Conservation (phyloP, 495 filamentous ascomycete species). For the Annulohypoxylon moriforme region DNA sequence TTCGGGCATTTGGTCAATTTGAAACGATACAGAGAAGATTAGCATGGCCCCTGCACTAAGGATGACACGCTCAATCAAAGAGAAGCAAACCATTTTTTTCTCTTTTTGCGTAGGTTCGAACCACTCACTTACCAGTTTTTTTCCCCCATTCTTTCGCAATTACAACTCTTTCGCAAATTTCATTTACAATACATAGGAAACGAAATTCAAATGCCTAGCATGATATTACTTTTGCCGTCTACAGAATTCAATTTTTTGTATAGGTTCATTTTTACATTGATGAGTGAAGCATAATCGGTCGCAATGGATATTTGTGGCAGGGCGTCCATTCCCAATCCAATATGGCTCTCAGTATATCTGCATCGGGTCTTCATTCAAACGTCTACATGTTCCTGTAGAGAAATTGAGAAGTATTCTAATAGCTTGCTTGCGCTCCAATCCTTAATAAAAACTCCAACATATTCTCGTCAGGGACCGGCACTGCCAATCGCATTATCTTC, state of each 20-base stretch:
- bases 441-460: background rate
- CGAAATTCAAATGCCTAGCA: background rate
- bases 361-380: too few species aligned
- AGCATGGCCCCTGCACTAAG: constrained; percentile 99
- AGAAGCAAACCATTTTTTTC: constrained; percentile 89
- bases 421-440: too few species aligned
- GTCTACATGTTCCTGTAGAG: too few species aligned
- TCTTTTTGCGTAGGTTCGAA: background rate
- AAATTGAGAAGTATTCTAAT: too few species aligned
- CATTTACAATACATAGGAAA: too few species aligned
- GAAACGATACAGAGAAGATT: constrained; percentile 65
- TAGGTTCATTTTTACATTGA: too few species aligned
- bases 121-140: background rate
- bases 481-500: background rate
- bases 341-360: too few species aligned
- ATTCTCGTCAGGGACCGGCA: background rate
- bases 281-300: too few species aligned
- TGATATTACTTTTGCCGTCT: too few species aligned
- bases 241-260: too few species aligned
- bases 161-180: background rate
- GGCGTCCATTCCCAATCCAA: too few species aligned
- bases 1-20: constrained; percentile 85
- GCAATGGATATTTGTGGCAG: too few species aligned
- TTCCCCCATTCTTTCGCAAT: background rate
- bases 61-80: constrained; percentile 99